These are phyloP conservation scores for Rostrohypoxylon terebratum DNA, from an alignment of 495 filamentous ascomycete species.

Conservation along the genomic window DNA sequence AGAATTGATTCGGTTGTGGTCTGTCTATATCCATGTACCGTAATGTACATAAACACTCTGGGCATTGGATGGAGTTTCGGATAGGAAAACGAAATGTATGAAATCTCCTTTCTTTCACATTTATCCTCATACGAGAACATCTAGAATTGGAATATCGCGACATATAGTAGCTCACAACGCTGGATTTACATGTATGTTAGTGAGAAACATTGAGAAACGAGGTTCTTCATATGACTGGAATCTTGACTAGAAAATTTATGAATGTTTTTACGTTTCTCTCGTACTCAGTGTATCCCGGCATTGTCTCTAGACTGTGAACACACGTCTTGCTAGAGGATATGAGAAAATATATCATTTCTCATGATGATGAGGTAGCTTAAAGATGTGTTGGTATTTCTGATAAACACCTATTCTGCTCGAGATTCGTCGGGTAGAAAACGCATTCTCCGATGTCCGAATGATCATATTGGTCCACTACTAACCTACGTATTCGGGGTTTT, in stretches of 20 bases:
- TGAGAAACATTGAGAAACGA: neutral
- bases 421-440: neutral
- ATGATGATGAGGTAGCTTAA: neutral
- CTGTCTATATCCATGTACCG: conserved; percentile 10
- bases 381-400: neutral
- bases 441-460: neutral
- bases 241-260: neutral
- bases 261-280: too few relatives aligned
- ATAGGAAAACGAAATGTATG: conserved; percentile 20
- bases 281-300: neutral
- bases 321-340: neutral
- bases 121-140: neutral
- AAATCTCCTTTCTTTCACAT: conserved; percentile 25
- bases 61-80: conserved; percentile 29
- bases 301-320: neutral
- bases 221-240: neutral
- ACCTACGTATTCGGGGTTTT: neutral
- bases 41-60: conserved; percentile 31
- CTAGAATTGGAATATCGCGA: neutral
- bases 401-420: neutral
- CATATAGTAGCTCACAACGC: neutral
- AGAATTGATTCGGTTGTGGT: neutral
- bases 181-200: neutral
- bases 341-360: neutral
- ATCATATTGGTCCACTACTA: neutral